Conservation (phyloP, 2,329 filamentous ascomycete species). For the Talaromyces sp. region DNA sequence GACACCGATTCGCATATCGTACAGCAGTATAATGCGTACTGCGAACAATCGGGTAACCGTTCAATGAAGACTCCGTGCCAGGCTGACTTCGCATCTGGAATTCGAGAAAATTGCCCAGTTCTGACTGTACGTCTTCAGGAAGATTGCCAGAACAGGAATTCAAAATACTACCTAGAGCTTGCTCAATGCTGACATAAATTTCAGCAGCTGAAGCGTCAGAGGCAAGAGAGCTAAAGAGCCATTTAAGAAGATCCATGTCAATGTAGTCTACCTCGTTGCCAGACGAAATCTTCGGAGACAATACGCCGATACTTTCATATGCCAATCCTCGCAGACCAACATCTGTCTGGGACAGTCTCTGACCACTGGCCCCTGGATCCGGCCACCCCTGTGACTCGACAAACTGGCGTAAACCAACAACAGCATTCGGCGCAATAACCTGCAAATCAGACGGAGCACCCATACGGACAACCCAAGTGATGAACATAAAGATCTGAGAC, state of each 20-base stretch:
- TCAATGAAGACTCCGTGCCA: constrained; percentile 35
- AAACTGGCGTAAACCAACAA: constrained; percentile 65
- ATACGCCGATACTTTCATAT: constrained; percentile 83
- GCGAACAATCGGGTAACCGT: constrained; percentile 49
- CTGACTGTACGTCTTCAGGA: constrained; percentile 37
- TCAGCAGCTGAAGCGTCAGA: constrained; percentile 69
- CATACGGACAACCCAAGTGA: constrained; percentile 79
- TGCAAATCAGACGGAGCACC: constrained; percentile 58
- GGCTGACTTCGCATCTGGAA: constrained; percentile 57
- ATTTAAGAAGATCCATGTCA: constrained; percentile 56
- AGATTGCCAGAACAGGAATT: constrained; percentile 50
- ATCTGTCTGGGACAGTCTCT: constrained; percentile 55
- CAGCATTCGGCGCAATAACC: constrained; percentile 62
- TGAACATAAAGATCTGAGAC: constrained; percentile 75
- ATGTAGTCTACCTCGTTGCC: constrained; percentile 28
- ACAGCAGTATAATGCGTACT: constrained; percentile 77
- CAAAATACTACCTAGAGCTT: constrained; percentile 75
- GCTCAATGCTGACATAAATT: constrained; percentile 81
- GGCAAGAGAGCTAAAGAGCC: constrained; percentile 77
- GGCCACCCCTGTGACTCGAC: constrained; percentile 83
- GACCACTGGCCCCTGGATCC: constrained; percentile 46
- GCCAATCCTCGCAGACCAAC: constrained; percentile 68
- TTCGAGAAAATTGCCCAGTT: constrained; percentile 56
- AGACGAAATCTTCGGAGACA: constrained; percentile 52
- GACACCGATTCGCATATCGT: constrained; percentile 83